Conservation (phyloP, 148 eudicot genomes). For the Dianthus caryophyllus region DNA sequence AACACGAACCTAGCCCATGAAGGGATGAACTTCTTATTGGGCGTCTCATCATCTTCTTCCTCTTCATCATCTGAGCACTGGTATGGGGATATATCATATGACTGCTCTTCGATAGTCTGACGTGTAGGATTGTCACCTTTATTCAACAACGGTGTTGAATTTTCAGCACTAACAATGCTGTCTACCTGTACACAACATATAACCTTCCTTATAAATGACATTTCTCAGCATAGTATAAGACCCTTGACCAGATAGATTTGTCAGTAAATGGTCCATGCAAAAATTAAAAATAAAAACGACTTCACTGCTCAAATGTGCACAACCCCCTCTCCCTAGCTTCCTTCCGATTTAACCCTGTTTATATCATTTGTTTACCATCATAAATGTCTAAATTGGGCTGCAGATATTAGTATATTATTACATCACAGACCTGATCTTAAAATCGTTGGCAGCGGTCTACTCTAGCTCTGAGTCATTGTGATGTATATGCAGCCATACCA, state of each 20-base stretch:
- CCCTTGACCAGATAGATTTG: neutral
- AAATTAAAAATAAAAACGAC: neutral
- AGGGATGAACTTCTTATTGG: conserved; percentile 64
- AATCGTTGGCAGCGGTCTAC: no score
- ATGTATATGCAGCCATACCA: no score
- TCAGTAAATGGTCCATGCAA: neutral
- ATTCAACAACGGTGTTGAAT: conserved; percentile 30
- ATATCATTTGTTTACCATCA: conserved; percentile 9
- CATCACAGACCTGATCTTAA: no score
- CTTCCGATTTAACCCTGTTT: neutral
- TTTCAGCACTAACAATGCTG: conserved; percentile 18
- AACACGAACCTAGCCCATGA: conserved; percentile 83
- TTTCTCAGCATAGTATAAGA: neutral
- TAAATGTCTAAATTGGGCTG: neutral
- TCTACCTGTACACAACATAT: conserved; percentile 21
- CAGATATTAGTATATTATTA: neutral
- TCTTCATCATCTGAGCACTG: conserved; percentile 88
- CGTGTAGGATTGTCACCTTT: conserved; percentile 13
- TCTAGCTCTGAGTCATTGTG: no score
- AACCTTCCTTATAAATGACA: conserved; percentile 2
- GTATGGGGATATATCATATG: conserved; percentile 94
- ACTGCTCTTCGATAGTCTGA: conserved; percentile 42
- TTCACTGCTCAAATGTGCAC: neutral
- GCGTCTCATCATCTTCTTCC: conserved; percentile 65
- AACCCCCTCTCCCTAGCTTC: neutral